A percentile compares a stretch with the other conserved stretches of the same genome.
phyloP scores from a whole-genome alignment of 805 yeast species.

The Wickerhamiella dianesei region DNA sequence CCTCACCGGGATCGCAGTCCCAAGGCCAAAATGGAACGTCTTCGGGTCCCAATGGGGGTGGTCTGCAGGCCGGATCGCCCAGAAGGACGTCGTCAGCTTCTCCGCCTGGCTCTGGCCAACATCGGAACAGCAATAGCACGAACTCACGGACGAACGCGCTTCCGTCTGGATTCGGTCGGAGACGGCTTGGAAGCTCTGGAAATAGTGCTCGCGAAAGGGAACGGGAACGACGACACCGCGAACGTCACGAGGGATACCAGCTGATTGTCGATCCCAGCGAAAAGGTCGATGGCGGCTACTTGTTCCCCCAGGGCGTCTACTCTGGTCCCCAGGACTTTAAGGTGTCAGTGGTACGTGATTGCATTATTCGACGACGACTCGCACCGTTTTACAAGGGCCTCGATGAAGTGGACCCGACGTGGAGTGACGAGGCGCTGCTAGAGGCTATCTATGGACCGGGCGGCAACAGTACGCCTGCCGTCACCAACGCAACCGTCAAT shows the following conservation, averaged over 20 bases:
- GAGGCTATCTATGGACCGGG: conserved; percentile 21
- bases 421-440: conserved; percentile 61
- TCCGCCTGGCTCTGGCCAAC: neutral
- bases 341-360: conserved; percentile 53
- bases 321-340: conserved; percentile 62
- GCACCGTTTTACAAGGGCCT: conserved; percentile 90
- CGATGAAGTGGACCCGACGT: conserved; percentile 56
- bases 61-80: neutral
- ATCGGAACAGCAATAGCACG: neutral
- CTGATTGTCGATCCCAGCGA: conserved; percentile 31
- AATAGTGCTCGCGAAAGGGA: neutral
- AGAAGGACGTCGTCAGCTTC: conserved; percentile 1
- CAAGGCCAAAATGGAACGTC: conserved; percentile 1
- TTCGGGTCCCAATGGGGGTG: conserved; percentile 1
- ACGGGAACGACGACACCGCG: conserved; percentile 10
- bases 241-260: conserved; percentile 11
- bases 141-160: neutral
- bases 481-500: neutral
- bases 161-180: neutral
- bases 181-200: neutral
- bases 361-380: conserved; percentile 54
- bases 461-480: neutral
- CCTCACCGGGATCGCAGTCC: conserved; percentile 13
- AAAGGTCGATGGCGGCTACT: conserved; percentile 83
- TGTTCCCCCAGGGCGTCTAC: conserved; percentile 87